Conservation (phyloP, 2,329 filamentous ascomycete species). For the Xylariaceae sp. region DNA sequence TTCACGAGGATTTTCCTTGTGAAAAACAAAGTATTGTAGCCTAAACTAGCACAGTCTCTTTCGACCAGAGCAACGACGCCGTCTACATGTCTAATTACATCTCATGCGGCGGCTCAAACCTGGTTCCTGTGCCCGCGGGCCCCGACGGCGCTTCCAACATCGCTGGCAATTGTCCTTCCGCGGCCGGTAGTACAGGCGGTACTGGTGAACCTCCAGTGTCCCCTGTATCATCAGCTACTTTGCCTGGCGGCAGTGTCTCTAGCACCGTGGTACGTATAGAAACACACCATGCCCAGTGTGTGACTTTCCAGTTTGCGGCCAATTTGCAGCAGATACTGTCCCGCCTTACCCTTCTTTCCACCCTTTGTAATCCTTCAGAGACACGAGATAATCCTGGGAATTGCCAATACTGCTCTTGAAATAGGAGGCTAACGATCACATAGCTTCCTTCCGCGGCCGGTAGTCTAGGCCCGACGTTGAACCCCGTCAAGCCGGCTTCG, state of each 20-base stretch:
- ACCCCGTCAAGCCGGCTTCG: neutral
- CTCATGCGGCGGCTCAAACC: conserved; percentile 19
- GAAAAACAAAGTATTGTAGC: neutral
- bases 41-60: conserved; percentile 25
- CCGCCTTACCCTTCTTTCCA: too few relatives aligned
- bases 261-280: neutral
- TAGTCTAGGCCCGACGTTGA: neutral
- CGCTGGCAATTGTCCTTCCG: conserved; percentile 15
- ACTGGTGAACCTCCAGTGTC: too few relatives aligned
- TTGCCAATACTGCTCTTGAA: too few relatives aligned
- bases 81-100: conserved; percentile 27
- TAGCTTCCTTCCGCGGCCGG: neutral
- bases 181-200: too few relatives aligned
- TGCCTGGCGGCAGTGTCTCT: neutral
- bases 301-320: too few relatives aligned
- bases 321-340: too few relatives aligned
- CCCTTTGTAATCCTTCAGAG: too few relatives aligned
- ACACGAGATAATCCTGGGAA: too few relatives aligned
- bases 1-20: neutral
- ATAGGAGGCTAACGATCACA: too few relatives aligned
- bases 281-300: too few relatives aligned
- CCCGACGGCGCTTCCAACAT: conserved; percentile 21
- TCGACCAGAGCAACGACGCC: conserved; percentile 26
- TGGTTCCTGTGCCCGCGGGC: conserved; percentile 25
- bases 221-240: neutral